A percentile compares a stretch with the other conserved stretches of the same genome.
Conservation (phyloP, 352 stramenopile species). For the Globisporangium spiculum region DNA sequence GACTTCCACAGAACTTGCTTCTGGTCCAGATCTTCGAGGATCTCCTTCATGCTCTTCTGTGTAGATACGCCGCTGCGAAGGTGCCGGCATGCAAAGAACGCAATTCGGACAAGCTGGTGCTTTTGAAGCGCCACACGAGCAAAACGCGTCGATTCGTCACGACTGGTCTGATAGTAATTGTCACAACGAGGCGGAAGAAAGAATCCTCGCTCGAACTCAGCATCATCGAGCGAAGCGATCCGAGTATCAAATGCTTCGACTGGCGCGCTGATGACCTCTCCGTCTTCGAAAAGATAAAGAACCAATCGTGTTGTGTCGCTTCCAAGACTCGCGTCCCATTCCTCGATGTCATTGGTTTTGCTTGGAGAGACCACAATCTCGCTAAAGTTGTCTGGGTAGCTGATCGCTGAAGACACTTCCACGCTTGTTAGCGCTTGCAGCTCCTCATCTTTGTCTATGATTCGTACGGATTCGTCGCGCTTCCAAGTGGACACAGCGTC, state of each 20-base stretch:
- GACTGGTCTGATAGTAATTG: background rate
- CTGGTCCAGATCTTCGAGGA: constrained; percentile 18
- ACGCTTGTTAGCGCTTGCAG: background rate
- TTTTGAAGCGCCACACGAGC: constrained; percentile 11
- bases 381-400: background rate
- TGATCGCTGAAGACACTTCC: background rate
- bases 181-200: background rate
- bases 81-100: constrained; percentile 5
- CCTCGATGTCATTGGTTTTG: background rate
- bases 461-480: background rate
- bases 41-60: constrained; percentile 25
- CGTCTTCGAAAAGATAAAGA: constrained; percentile 32
- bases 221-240: background rate
- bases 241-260: constrained; percentile 13
- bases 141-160: background rate
- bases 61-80: constrained; percentile 19
- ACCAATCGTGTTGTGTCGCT: constrained; percentile 15
- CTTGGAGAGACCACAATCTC: background rate
- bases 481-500: background rate
- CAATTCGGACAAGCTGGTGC: constrained; percentile 8
- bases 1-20: constrained; percentile 18
- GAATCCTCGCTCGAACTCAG: constrained; percentile 3
- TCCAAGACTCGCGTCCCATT: constrained; percentile 3
- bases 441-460: constrained; percentile 2
- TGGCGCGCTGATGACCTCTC: constrained; percentile 15